Evolutionary conservation across 2,329 filamentous ascomycete genomes (phyloP).

Genomic region (Leptographium flavum): DNA sequence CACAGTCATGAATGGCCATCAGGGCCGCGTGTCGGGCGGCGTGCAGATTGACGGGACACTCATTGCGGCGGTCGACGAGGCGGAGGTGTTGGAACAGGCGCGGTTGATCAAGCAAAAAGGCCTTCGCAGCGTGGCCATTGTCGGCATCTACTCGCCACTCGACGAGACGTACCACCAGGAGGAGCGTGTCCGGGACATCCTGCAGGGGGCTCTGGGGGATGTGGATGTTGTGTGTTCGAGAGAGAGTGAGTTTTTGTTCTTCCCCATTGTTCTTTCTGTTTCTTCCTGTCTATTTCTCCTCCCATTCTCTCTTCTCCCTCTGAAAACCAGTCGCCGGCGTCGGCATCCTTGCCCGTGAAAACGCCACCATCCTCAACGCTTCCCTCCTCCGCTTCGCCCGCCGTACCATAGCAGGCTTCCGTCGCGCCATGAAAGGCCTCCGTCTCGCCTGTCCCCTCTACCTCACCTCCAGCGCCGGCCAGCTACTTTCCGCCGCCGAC

Average conservation of each 20-base stretch:
- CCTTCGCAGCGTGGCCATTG: slow-evolving; percentile 32
- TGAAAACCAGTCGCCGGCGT: too few species aligned
- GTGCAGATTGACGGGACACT: slow-evolving; percentile 35
- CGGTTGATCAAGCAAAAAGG: slow-evolving; percentile 13
- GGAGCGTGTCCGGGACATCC: slow-evolving; percentile 29
- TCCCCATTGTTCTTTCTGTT: too few species aligned
- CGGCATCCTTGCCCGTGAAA: slow-evolving; percentile 33
- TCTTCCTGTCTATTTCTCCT: too few species aligned
- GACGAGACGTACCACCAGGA: slow-evolving; percentile 39
- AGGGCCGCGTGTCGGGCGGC: slow-evolving; percentile 28
- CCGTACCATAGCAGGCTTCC: slow-evolving; percentile 30
- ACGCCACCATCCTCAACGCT: slow-evolving; percentile 38
- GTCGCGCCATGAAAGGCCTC: slow-evolving; percentile 26
- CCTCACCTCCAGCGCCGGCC: slow-evolving; percentile 37
- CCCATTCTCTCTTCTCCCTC: too few species aligned
- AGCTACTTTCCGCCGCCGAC: slow-evolving; percentile 24
- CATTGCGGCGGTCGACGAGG: slow-evolving; percentile 29
- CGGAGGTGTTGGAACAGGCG: slow-evolving; percentile 15
- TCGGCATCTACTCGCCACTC: slow-evolving; percentile 43
- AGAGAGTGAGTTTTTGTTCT: too few species aligned
- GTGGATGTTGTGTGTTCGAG: slow-evolving; percentile 16
- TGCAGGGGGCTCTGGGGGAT: slow-evolving; percentile 27
- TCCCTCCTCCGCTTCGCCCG: slow-evolving; percentile 31
- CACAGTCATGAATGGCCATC: too few species aligned
- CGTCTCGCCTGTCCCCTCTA: slow-evolving; percentile 25